Base-by-base conservation (phyloP, 2,329 filamentous ascomycete species). In the Xylaria sp. region DNA sequence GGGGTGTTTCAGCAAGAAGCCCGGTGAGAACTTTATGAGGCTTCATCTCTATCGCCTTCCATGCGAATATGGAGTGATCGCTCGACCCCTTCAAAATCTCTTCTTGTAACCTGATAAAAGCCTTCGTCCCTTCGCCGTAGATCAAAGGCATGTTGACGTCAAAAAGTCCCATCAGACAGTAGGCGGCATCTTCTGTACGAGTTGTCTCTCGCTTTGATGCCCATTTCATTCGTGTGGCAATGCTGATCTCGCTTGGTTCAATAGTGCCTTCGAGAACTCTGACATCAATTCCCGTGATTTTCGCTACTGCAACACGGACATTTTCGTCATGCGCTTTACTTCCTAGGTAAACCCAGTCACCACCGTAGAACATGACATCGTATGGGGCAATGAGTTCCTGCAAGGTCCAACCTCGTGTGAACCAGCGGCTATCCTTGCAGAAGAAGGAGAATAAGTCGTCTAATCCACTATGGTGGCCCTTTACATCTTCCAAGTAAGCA, bases 131-230 rank as follows among this genome's bases (percentile, higher is more conserved):
- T 17, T 66, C 64, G 21, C 60, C 60, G 33, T 66, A 66, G 3
- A 63, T 53, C 7, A 66, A 52, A 2, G 64, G 64, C 64, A 64
- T 66, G 43, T 63, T 63, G 17, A 66, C 61, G n/a, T 64, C 57
- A 31, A 66, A 66, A 15, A 63, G 45, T 4, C 64, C 60, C 60
- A 66, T 64, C 2, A 66, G 57, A 56, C 61, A 61, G 33, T 66
- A 66, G 28, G 60, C 57, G 11, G 23, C 38, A 40, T 66, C 60
- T 38, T 66, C 64, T 6, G 45, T 21, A 0, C 64, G 64, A 19
- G 60, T 66, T 4, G 64, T 66, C 23, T 63, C 7, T 5, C 61
- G 57, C 3, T 45, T 28, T 12, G 64, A 63, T 19, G 64, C 57
- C 64, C 60, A 66, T 61, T 61, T 66, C 60, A 66, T 66, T 19